A percentile compares a stretch with the other conserved stretches of the same genome.
phyloP scores from a whole-genome alignment of 192 early-diverging fungal genomes.

The Entomortierella beljakovae region DNA sequence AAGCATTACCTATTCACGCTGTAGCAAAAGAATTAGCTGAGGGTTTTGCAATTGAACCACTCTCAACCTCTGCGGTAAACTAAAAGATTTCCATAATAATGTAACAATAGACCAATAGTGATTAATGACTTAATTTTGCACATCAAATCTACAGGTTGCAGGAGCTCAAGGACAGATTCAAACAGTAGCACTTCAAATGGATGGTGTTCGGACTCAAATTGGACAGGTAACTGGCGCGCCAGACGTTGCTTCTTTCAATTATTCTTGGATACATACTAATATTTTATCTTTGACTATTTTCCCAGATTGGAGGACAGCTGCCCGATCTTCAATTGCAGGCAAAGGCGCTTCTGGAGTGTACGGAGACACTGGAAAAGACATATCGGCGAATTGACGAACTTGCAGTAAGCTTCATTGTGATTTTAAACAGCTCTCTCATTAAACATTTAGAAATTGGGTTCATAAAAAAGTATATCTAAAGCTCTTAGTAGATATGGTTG shows the following conservation, averaged over 20 bases:
- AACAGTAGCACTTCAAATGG: constrained; percentile 50
- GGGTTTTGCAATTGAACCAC: constrained; percentile 39
- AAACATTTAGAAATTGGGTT: neutral
- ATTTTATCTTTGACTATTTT: no score
- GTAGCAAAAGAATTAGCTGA: constrained; percentile 26
- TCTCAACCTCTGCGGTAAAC: constrained; percentile 27
- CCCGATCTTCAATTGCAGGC: constrained; percentile 27
- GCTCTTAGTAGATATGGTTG: constrained; percentile 37
- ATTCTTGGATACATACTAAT: no score
- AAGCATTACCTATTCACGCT: neutral
- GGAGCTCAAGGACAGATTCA: constrained; percentile 40
- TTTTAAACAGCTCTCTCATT: neutral
- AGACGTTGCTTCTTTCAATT: no score
- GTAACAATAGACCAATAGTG: no score
- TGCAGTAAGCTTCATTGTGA: constrained; percentile 17
- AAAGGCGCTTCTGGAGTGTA: constrained; percentile 15
- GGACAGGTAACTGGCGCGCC: no score
- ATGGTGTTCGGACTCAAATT: constrained; percentile 23
- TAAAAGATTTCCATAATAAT: neutral
- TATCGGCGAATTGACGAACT: constrained; percentile 29
- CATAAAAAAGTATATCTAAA: neutral
- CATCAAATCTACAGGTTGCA: constrained; percentile 9
- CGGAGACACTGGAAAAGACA: constrained; percentile 35
- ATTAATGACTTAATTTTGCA: no score
- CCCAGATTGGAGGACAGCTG: constrained; percentile 25